These are phyloP conservation scores for Parmelia sp. DNA, from an alignment of 495 filamentous ascomycete species.

Conservation along the genomic window DNA sequence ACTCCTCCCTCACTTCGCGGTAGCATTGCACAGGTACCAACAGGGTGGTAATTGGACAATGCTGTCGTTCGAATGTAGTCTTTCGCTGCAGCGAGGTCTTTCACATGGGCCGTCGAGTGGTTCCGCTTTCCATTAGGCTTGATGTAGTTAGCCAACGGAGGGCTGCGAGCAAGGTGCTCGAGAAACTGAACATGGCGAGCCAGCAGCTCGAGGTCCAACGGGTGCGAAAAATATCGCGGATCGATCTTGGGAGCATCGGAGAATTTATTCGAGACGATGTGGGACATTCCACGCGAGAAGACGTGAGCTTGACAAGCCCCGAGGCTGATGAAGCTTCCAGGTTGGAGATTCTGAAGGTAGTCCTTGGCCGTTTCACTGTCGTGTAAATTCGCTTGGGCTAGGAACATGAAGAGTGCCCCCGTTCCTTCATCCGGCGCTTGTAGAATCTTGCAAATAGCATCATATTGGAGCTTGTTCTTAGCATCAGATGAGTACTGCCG, in stretches of 20 bases:
- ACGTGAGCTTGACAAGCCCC: conserved; percentile 24
- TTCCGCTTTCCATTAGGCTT: conserved; percentile 7
- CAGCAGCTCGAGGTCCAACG: conserved; percentile 30
- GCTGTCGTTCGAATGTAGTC: conserved; percentile 21
- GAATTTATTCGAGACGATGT: conserved; percentile 24
- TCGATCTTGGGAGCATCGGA: conserved; percentile 26
- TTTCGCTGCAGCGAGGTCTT: conserved; percentile 22
- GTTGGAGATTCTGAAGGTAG: conserved; percentile 9
- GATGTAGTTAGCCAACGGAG: conserved; percentile 17
- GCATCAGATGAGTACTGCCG: not conserved
- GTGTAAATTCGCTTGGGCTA: not conserved
- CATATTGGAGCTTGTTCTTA: conserved; percentile 11
- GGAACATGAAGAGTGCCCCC: conserved; percentile 15
- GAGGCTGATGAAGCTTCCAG: conserved; percentile 24
- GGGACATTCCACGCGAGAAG: conserved; percentile 31
- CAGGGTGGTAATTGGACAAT: conserved; percentile 35
- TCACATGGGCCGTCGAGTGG: conserved; percentile 9
- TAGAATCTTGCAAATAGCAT: conserved; percentile 3
- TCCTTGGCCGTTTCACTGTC: not conserved
- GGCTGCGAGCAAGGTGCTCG: conserved; percentile 17
- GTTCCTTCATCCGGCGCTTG: conserved; percentile 1
- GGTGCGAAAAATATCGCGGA: conserved; percentile 29
- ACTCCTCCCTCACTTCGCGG: conserved; percentile 45
- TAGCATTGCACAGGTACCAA: conserved; percentile 46
- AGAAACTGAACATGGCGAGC: conserved; percentile 9